A percentile compares a stretch with the other conserved stretches of the same genome.
These are phyloP conservation scores for Psilocybe cubensis DNA, from an alignment of 768 basidiomycete genomes.

Conservation along the genomic window DNA sequence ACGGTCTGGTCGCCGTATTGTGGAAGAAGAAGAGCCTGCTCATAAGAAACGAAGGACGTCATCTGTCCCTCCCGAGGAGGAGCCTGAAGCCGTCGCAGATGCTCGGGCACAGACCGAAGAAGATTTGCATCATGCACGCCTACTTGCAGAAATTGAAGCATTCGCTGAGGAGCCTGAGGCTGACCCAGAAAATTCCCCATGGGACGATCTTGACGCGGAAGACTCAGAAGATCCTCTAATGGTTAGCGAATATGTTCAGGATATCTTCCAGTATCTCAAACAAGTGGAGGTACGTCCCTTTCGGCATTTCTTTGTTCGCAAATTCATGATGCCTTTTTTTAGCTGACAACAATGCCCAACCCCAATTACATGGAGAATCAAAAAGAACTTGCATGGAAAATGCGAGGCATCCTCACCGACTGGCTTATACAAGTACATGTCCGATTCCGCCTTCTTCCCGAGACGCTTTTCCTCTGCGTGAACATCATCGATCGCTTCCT, in stretches of 20 bases:
- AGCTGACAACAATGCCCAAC: conserved; percentile 86
- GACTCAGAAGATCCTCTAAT: conserved; percentile 94
- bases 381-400: conserved; percentile 94
- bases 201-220: conserved; percentile 94
- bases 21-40: conserved; percentile 54
- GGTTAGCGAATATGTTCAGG: conserved; percentile 95
- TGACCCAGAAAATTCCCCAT: conserved; percentile 65
- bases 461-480: conserved; percentile 92
- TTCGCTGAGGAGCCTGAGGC: conserved; percentile 61
- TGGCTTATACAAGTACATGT: conserved; percentile 97
- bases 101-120: conserved; percentile 46
- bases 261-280: conserved; percentile 93
- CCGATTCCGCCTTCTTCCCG: conserved; percentile 89
- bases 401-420: conserved; percentile 93
- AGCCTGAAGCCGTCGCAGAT: conserved; percentile 34
- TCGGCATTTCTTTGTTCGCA: not conserved
- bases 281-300: conserved; percentile 70
- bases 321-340: not conserved
- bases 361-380: conserved; percentile 95
- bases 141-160: conserved; percentile 54
- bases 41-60: conserved; percentile 77
- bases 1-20: conserved; percentile 25
- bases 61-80: conserved; percentile 65
- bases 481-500: conserved; percentile 92
- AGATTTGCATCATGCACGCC: conserved; percentile 44